Base-by-base conservation (phyloP, 192 early-diverging fungal genomes). In the Coemansia sp. region DNA sequence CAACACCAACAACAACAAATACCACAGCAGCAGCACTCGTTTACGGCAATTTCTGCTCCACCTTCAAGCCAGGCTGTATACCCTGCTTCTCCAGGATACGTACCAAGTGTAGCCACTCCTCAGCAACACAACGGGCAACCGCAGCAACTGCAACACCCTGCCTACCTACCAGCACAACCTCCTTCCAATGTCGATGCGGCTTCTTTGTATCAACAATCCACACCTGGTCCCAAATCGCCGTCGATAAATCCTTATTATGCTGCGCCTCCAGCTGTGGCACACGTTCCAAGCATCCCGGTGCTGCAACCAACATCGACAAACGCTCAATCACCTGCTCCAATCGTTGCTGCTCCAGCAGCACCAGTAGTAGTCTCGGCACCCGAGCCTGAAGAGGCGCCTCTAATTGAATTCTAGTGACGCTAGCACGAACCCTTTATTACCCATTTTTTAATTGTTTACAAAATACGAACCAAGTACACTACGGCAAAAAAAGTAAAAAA, bases 271-370 rank as follows among this genome's bases (percentile, higher is more conserved):
- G 63, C 76, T 1, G 54, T 67, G 28, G 8, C 43, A 5, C 66
- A 83, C 51, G 67, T 75, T 12, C 81, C 81, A 32, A 78, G 66
- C 67, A 72, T 83, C 14, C 81, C 81, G 1, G 78, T 70, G 33
- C 56, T 80, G 48, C 78, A 80, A 41, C 78, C 78, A 14, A 12
- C 66, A 17, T 14, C 65, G 4, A 32, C 65, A 18, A 18, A 20
- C 22, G 57, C 64, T 15, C 65, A 60, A 54, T 51, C 41, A 1
- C 45, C 77, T 8, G 51, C 54, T 6, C 17, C 64, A 5, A 60
- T 55, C 1, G 54, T 65, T 3, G 52, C 71, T 18, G 5, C 14
- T 36, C 34, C 14, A 59, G 28, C 61, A 35, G 12, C 51, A 9
- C 32, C 53, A 6, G 53, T 35, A 15, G 57, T 48, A 37, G 64